A percentile compares a stretch with the other conserved stretches of the same genome.
Evolutionary conservation across 116 monocot species (phyloP).

Genomic region (Trichopus zeylanicus): DNA sequence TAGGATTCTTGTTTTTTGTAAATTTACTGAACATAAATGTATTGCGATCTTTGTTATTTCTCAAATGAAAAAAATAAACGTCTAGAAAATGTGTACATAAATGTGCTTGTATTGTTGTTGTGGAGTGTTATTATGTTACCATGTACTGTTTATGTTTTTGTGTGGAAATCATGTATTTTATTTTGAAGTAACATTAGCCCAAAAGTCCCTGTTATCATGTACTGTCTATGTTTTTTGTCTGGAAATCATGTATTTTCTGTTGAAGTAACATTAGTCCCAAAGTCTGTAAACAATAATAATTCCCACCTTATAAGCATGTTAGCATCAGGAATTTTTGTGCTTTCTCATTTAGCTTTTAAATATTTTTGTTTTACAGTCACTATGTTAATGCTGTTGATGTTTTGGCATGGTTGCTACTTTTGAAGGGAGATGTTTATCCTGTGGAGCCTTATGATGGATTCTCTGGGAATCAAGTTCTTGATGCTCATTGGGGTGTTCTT

Average conservation of each 20-base stretch:
- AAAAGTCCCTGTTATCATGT: too few relatives aligned
- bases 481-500: constrained; percentile 97
- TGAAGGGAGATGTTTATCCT: constrained; percentile 97
- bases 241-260: too few relatives aligned
- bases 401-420: constrained; percentile 14
- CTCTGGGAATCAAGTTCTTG: constrained; percentile 77
- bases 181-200: too few relatives aligned
- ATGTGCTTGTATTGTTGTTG: not conserved
- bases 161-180: too few relatives aligned
- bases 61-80: not conserved
- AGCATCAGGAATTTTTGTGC: too few relatives aligned
- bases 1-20: not conserved
- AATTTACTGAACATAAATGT: not conserved
- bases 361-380: too few relatives aligned
- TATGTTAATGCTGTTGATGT: not conserved
- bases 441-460: constrained; percentile 76
- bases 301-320: too few relatives aligned
- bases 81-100: too few relatives aligned
- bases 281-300: too few relatives aligned
- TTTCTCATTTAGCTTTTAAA: not conserved
- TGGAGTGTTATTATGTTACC: not conserved
- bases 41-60: not conserved
- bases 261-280: too few relatives aligned
- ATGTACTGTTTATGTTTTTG: too few relatives aligned
- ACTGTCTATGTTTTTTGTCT: too few relatives aligned